These are phyloP conservation scores for Syzygium aqueum DNA, from an alignment of 345 rosid species.

Conservation along the genomic window DNA sequence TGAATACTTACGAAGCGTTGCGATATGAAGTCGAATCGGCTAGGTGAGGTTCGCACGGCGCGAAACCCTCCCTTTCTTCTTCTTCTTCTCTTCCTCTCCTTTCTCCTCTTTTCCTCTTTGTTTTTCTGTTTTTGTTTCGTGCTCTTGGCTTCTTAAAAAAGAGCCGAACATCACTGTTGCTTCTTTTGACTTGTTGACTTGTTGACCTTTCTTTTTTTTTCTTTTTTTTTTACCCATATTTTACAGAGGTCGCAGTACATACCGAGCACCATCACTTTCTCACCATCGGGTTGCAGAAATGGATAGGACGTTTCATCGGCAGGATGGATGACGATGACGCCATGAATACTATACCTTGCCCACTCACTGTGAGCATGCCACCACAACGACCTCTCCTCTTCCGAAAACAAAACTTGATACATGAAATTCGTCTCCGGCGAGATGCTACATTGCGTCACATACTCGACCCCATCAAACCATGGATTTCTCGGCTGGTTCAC, in stretches of 20 bases:
- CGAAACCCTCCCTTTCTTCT: no score
- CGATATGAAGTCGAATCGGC: no score
- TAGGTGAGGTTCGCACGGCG: no score
- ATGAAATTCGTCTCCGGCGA: background rate
- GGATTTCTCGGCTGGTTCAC: background rate
- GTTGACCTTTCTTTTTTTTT: no score
- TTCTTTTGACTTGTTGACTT: no score
- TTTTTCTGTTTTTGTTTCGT: no score
- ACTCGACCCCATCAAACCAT: background rate
- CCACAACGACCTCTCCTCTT: background rate
- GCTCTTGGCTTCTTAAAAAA: no score
- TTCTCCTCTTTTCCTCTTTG: no score
- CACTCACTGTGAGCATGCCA: background rate
- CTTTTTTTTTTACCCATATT: no score
- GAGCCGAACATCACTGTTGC: no score
- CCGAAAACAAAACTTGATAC: background rate
- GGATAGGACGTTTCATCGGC: background rate
- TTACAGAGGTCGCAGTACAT: background rate
- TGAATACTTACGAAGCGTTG: no score
- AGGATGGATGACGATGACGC: background rate
- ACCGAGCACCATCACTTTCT: background rate
- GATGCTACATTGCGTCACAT: background rate
- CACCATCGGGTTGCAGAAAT: background rate
- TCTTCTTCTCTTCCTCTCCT: no score
- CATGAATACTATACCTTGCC: background rate